Evolutionary conservation across 78 protist genomes (phyloP), one percentile per base, ranked within the genome.

Genomic region (Guillardia theta): DNA sequence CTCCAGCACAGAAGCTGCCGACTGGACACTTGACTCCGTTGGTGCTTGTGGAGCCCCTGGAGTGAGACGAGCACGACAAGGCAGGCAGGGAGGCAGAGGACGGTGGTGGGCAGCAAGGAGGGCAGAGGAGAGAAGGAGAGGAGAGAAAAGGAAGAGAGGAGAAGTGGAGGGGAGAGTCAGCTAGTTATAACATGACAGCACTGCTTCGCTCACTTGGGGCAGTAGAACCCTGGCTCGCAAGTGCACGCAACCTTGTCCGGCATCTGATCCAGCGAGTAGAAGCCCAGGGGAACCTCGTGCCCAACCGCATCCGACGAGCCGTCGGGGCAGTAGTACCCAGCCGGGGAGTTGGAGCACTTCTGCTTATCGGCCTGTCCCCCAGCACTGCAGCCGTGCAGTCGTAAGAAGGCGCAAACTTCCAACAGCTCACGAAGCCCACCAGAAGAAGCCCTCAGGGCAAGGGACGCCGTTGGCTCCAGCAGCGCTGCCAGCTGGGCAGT

Each of bases 311-410:
- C 21, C 18, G 50, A 3, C 44, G 44, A 24, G 4, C 90, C 90
- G 43, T 18, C 44, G 24, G 90, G 50, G 48, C 90, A 78, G 90
- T 78, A 78, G 90, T 36, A 30, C 33, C 90, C 90, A 18, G 90
- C 90, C 1, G 45, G 90, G 30, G 90, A 78, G 41, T 24, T 3
- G 80, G 44, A 24, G 90, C 53, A 37, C 50, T 12, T 36, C 0
- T 3, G 39, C 87, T 70, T 58, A 30, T 8, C 47, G n/a, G 87
- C 87, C 8, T 0, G 9, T 0, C 87, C 87, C 4, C 87, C 87
- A 43, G 44, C 1, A n/a, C n/a, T n/a, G n/a, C n/a, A n/a, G n/a
- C n/a, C n/a, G n/a, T n/a, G n/a, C n/a, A n/a, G n/a, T n/a, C n/a
- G n/a, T n/a, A n/a, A n/a, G n/a, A n/a, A n/a, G n/a, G n/a, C n/a